A percentile compares a stretch with the other conserved stretches of the same genome.
These are phyloP conservation scores for Macrolepiota dolichaula DNA, from an alignment of 768 basidiomycete species.

Conservation along the genomic window DNA sequence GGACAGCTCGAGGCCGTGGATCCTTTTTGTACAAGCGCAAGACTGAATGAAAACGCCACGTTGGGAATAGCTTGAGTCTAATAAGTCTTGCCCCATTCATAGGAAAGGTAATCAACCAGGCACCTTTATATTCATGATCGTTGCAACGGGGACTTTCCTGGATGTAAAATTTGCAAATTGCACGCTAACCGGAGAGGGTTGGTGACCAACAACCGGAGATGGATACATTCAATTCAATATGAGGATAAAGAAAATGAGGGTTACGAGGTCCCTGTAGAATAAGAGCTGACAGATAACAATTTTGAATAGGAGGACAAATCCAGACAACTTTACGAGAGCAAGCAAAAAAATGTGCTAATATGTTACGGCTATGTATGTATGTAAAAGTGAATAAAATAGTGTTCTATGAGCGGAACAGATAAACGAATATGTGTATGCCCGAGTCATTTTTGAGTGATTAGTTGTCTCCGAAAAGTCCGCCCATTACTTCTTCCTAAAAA, in stretches of 20 bases:
- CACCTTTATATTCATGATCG: background rate
- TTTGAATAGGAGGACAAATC: background rate
- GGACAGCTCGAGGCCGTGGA: background rate
- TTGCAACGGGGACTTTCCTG: background rate
- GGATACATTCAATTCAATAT: background rate
- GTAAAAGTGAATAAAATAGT: constrained; percentile 1
- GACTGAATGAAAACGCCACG: background rate
- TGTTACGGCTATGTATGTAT: background rate
- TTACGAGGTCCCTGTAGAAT: background rate
- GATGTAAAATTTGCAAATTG: background rate
- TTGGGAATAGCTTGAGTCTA: background rate
- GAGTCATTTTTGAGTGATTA: background rate
- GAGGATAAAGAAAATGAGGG: background rate
- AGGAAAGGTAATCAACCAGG: background rate
- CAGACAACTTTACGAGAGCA: background rate
- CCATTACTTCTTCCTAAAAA: constrained; percentile 61
- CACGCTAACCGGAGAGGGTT: background rate
- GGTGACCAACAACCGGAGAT: background rate
- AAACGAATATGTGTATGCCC: background rate
- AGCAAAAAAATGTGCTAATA: background rate
- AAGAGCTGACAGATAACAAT: background rate
- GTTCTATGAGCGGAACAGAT: background rate
- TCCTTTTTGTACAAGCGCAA: background rate
- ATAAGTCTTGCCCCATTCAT: background rate
- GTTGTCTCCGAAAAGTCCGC: background rate